These are phyloP conservation scores for Mycena galopus DNA, from an alignment of 768 basidiomycete species.

Conservation along the genomic window DNA sequence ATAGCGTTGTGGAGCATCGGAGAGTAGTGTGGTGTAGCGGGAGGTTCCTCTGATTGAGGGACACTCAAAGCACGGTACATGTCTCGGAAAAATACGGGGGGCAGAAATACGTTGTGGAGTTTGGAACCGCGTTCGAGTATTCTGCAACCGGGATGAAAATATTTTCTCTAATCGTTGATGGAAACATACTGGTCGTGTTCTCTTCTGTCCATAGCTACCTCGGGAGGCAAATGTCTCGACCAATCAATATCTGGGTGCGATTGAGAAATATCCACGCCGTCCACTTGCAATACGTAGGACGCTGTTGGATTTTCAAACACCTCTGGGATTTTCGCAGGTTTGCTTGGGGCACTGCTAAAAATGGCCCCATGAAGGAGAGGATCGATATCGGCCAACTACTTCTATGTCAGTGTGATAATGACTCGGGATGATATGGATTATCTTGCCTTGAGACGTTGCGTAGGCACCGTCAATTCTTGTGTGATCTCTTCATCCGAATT, in stretches of 20 bases:
- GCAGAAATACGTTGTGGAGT: slow-evolving; percentile 55
- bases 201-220: slow-evolving; percentile 19
- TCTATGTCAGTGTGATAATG: neutral
- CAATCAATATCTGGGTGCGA: slow-evolving; percentile 30
- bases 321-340: neutral
- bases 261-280: slow-evolving; percentile 18
- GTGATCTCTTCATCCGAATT: slow-evolving; percentile 32
- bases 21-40: slow-evolving; percentile 60
- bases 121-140: slow-evolving; percentile 54
- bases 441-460: slow-evolving; percentile 30
- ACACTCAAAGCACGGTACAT: slow-evolving; percentile 53
- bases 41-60: slow-evolving; percentile 40
- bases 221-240: slow-evolving; percentile 31
- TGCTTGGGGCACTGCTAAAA: neutral
- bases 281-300: slow-evolving; percentile 32
- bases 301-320: slow-evolving; percentile 12
- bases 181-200: slow-evolving; percentile 38
- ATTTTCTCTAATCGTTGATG: neutral
- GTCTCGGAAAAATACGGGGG: slow-evolving; percentile 55
- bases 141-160: slow-evolving; percentile 33
- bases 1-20: slow-evolving; percentile 67
- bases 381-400: slow-evolving; percentile 31
- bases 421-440: neutral
- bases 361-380: slow-evolving; percentile 17
- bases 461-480: slow-evolving; percentile 27